Evolutionary conservation across 1,284 basidiomycete genomes (phyloP), one percentile per base, ranked within the genome.

Genomic region (Cystobasidiaceae sp.): DNA sequence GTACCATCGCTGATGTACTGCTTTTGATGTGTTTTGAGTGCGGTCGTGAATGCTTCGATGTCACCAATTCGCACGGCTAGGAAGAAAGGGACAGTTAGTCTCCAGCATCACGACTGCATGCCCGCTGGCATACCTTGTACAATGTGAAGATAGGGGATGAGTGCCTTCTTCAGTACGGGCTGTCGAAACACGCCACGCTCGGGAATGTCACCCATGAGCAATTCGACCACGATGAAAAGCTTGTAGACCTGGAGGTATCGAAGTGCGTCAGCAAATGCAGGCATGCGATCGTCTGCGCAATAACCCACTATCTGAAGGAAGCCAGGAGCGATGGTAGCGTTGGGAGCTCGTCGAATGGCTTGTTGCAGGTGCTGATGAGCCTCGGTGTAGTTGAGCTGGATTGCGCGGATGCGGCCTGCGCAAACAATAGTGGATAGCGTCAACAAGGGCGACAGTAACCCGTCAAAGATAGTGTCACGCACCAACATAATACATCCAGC

Each of bases 191-290:
- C 80, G 62, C 86, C 82, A 21, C 96, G 85, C 72, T 97, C 93
- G 0, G 94, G 96, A 52, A 98, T 97, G 75, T 97, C 94, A 55
- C 94, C 94, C 88, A 98, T 98, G 49, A 99, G 81, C 43, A 99
- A 81, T 75, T 97, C 93, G 23, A 97, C 94, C 7, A 98, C 87
- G 44, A 98, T 87, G 73, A 88, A 90, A 71, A 94, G 86, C 76
- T 99, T 97, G 81, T 94, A 89, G 23, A 77, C 75, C 77, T 78
- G 67, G 2, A 13, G 11, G 49, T 33, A 52, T 33, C 23, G 21
- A 3, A 19, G 13, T 4, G 32, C 28, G n/a, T n/a, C n/a, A n/a
- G n/a, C 44, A 44, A 23, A 1, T 9, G 5, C 49, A 51, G 87
- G 13, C 93, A 80, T 66, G 73, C 67, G 3, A 1, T n/a, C 27